phyloP scores from a whole-genome alignment of 1,284 basidiomycete genomes.

The Ceratobasidium sp. region DNA sequence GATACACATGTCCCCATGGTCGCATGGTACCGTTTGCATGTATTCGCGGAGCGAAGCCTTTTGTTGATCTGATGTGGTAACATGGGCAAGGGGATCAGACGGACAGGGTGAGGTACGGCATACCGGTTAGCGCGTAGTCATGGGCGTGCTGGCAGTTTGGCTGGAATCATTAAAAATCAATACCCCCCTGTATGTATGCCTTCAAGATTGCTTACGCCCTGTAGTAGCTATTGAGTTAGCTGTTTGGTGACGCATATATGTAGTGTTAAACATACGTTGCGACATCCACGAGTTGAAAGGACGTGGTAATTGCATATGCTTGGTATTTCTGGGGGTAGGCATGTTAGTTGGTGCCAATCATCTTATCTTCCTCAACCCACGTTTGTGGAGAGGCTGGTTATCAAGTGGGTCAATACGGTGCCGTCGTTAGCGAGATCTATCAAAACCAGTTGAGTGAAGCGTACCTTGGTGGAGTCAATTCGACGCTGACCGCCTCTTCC shows the following conservation, averaged over 20 bases:
- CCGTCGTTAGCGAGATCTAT: neutral
- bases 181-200: neutral
- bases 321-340: slow-evolving; percentile 3
- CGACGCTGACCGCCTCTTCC: slow-evolving; percentile 12
- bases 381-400: slow-evolving; percentile 28
- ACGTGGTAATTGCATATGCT: slow-evolving; percentile 34
- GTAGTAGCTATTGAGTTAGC: neutral
- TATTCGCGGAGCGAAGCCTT: slow-evolving; percentile 23
- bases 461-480: slow-evolving; percentile 22
- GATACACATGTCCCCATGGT: slow-evolving; percentile 31
- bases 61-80: slow-evolving; percentile 14
- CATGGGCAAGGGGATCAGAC: neutral
- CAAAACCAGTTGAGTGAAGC: neutral
- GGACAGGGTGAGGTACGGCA: neutral
- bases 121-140: slow-evolving; percentile 28
- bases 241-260: neutral
- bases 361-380: neutral
- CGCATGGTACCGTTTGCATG: slow-evolving; percentile 32
- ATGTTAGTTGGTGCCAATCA: neutral
- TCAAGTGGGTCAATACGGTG: neutral
- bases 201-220: slow-evolving; percentile 12
- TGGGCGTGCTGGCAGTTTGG: slow-evolving; percentile 23
- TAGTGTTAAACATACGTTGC: slow-evolving; percentile 4
- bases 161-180: neutral
- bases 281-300: slow-evolving; percentile 31